Evolutionary conservation across 192 early-diverging fungal genomes (phyloP), one percentile per base, ranked within the genome.

Genomic region (Podila clonocystis): DNA sequence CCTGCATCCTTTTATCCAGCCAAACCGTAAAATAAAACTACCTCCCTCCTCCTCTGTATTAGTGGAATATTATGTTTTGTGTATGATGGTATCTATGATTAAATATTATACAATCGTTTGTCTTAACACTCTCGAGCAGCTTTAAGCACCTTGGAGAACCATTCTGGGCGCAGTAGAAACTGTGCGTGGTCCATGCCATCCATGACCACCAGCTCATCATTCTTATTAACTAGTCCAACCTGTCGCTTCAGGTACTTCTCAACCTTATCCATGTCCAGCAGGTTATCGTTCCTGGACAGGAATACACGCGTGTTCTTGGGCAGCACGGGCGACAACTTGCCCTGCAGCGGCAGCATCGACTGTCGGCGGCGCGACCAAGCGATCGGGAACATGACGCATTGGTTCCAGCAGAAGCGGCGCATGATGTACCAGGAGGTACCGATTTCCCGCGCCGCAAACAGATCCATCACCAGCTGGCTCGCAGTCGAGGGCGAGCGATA

Each of bases 1-100:
- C 87, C 88, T 15, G 84, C 91, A 1, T 91, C 89, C 3, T 93
- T 92, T 82, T 29, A 24, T 38, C 15, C 58, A 17, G 12, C 22
- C 58, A 58, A 76, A 61, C 30, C 29, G n/a, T 19, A 12, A 67
- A 50, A n/a, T 58, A 38, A 58, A 67, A n/a, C n/a, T n/a, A n/a
- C n/a, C n/a, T n/a, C n/a, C n/a, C n/a, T n/a, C n/a, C n/a, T n/a
- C n/a, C n/a, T n/a, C n/a, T n/a, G n/a, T n/a, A 52, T 45, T 12
- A 41, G 41, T 17, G 41, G 13, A 45, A 45, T 45, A 45, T 45
- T 45, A 45, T 45, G 11, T 17, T 12, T 8, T 38, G 9, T 38
- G 36, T 15, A 45, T 45, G 13, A 45, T 45, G 41, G 41, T 45
- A 45, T 45, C 41, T 45, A 45, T 45, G 41, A 8, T 45, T 45